These are phyloP conservation scores for Arthrobotrys pseudoclavata DNA, from an alignment of 2,329 filamentous ascomycete species.

Conservation along the genomic window DNA sequence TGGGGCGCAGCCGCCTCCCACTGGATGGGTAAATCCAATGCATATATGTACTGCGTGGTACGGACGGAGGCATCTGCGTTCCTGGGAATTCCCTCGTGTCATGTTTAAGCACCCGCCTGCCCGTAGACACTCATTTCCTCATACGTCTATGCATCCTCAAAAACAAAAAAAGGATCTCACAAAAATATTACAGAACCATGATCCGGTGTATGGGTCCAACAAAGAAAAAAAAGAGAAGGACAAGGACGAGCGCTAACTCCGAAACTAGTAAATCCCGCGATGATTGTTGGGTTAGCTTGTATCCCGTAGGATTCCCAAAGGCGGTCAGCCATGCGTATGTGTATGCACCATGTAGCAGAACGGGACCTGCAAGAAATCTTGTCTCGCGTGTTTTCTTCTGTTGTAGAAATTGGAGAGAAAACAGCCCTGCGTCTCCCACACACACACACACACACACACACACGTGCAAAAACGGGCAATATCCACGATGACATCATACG, in stretches of 20 bases:
- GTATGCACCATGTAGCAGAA: conserved; percentile 1
- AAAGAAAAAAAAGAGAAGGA: neutral
- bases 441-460: neutral
- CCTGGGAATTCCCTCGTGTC: conserved; percentile 7
- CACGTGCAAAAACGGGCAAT: conserved; percentile 50
- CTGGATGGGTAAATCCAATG: conserved; percentile 23
- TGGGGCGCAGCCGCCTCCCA: conserved; percentile 14
- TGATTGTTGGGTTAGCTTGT: conserved; percentile 18
- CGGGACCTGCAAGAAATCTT: conserved; percentile 23
- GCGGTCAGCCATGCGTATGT: neutral
- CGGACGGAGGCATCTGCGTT: neutral
- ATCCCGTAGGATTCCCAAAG: conserved; percentile 19
- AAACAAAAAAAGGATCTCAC: conserved; percentile 1
- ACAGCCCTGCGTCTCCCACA: conserved; percentile 23
- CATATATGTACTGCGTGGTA: too few species aligned
- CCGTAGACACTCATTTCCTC: conserved; percentile 9
- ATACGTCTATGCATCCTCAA: conserved; percentile 6
- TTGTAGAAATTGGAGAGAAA: neutral
- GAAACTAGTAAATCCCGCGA: conserved; percentile 58
- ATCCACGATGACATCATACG: conserved; percentile 55
- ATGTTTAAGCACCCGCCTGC: conserved; percentile 7
- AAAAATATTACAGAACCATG: neutral
- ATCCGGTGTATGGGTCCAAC: conserved; percentile 11
- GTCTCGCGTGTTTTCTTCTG: conserved; percentile 10
- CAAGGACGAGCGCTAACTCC: conserved; percentile 14